phyloP scores from a whole-genome alignment of 371 early-diverging fungal species.

The Rhizomucor pusillus region DNA sequence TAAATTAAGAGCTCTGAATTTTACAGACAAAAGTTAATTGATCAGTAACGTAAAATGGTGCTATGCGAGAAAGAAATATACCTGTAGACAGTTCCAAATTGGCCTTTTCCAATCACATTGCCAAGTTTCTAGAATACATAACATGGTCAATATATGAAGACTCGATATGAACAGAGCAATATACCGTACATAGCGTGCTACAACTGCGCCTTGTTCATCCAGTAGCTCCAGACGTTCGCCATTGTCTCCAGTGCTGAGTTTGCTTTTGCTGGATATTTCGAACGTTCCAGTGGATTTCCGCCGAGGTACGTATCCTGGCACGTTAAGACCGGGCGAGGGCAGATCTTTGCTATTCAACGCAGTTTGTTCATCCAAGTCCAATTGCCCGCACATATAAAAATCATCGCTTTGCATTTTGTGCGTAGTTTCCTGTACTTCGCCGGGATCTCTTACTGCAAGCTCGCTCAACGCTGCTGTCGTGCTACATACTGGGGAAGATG shows the following conservation, averaged over 20 bases:
- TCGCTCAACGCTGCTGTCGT: not conserved
- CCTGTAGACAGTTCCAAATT: conserved; percentile 82
- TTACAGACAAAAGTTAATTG: not conserved
- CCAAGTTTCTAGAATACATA: conserved; percentile 60
- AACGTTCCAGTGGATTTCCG: conserved; percentile 22
- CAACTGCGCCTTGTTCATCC: conserved; percentile 9
- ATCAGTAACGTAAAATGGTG: not conserved
- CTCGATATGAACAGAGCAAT: not conserved
- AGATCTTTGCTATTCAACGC: too few species aligned
- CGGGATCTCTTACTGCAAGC: not conserved
- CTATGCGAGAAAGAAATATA: conserved; percentile 11
- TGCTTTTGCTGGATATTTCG: not conserved
- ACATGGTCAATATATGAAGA: not conserved
- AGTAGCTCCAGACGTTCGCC: conserved; percentile 12
- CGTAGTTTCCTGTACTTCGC: not conserved
- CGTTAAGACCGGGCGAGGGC: too few species aligned
- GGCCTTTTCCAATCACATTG: conserved; percentile 84
- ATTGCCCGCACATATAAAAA: too few species aligned
- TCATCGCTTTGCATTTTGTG: too few species aligned
- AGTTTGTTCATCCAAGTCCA: not conserved
- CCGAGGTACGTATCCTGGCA: conserved; percentile 5
- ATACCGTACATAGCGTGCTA: conserved; percentile 23
- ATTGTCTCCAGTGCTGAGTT: not conserved
- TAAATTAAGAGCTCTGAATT: conserved; percentile 71
- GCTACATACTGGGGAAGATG: too few species aligned